Evolutionary conservation across 129 eudicot species (phyloP), one percentile per base, ranked within the genome.

Genomic region (Ambrosia trifida): DNA sequence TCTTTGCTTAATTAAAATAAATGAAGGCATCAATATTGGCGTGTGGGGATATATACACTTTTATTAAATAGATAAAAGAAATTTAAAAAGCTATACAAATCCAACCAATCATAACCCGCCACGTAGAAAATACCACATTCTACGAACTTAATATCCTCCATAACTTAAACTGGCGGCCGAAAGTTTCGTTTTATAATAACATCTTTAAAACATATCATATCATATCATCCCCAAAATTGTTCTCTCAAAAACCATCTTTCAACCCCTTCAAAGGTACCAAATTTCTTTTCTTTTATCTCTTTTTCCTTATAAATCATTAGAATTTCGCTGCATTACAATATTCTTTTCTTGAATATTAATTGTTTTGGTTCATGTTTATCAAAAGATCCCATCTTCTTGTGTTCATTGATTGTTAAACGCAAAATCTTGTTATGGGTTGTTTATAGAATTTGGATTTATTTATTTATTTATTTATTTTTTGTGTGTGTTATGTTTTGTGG

Each of bases 111-210:
- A 57, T 1, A 69, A 46, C 3, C 11, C 8, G 12, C 36, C 81
- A 63, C 76, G 71, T 69, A 66, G 17, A 5, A 40, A 38, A 69
- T 28, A 54, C 53, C 66, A 62, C 43, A 61, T 64, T 62, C 75
- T 30, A 40, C 5, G 41, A 31, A 69, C 5, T 38, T 77, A 56
- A 62, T 46, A 49, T 70, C 58, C 59, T 60, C 70, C 74, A 38
- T 69, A 33, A 32, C 12, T 24, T 43, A 36, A 76, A 64, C 66
- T 30, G 81, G 81, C 81, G 81, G 71, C 72, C 81, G 19, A 77
- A 47, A 69, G 11, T 62, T 70, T 77, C 60, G 81, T 30, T 50
- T 41, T 11, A n/a, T n/a, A n/a, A 40, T 71, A 40, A 65, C 68
- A 24, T 77, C 49, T 62, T 63, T 35, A 30, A 44, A 60, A 16